Evolutionary conservation across 2,329 filamentous ascomycete genomes (phyloP).

Genomic region (Colletotrichum horii): DNA sequence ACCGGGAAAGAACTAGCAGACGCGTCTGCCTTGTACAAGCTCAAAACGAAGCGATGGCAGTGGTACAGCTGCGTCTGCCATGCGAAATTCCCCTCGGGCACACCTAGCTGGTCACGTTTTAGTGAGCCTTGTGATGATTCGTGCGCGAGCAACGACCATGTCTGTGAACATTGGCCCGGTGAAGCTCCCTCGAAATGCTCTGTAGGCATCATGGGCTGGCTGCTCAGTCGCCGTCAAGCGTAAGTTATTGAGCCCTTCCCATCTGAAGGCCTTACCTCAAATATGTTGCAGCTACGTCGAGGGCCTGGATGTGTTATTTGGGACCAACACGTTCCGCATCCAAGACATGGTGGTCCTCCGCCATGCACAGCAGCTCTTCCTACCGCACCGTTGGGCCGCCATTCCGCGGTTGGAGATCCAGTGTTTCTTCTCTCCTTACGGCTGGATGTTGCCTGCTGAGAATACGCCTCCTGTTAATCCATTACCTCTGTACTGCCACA

Average conservation of each 20-base stretch:
- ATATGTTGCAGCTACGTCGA: constrained; percentile 5
- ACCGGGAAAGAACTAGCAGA: neutral
- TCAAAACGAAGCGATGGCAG: neutral
- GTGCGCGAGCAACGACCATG: neutral
- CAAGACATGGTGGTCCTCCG: neutral
- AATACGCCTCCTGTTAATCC: neutral
- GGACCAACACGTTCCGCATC: constrained; percentile 19
- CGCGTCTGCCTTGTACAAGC: neutral
- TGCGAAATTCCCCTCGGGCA: neutral
- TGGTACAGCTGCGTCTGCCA: constrained; percentile 16
- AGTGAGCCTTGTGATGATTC: neutral
- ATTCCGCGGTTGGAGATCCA: neutral
- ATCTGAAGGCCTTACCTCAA: neutral
- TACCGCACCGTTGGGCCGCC: neutral
- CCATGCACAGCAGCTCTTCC: neutral
- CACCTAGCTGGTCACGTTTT: neutral
- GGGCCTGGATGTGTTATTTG: constrained; percentile 14
- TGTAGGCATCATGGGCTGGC: constrained; percentile 14
- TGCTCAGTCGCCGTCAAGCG: constrained; percentile 8
- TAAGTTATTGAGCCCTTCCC: neutral
- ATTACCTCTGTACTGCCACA: neutral
- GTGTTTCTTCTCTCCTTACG: neutral
- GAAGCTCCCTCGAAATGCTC: neutral
- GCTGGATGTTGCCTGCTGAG: neutral
- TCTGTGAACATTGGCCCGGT: neutral